Evolutionary conservation across 768 basidiomycete species (phyloP).

Genomic region (Rhizopogon rudus): DNA sequence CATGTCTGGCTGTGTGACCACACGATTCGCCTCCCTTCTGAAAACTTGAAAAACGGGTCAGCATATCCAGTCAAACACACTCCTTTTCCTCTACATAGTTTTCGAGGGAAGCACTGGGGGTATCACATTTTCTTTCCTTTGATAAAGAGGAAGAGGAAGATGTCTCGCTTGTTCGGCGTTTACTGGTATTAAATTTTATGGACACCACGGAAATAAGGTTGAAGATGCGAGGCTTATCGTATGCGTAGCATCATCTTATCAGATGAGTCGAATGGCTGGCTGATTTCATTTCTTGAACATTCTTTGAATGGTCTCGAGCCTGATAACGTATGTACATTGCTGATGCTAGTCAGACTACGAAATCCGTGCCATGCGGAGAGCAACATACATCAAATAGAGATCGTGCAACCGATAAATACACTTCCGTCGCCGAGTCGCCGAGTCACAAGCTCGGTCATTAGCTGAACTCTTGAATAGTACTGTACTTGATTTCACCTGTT

Average conservation of each 20-base stretch:
- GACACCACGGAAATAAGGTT: background rate
- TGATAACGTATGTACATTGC: background rate
- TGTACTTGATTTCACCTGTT: too few species aligned
- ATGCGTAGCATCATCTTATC: too few species aligned
- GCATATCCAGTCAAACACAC: background rate
- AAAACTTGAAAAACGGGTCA: background rate
- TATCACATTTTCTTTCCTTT: too few species aligned
- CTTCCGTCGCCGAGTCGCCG: too few species aligned
- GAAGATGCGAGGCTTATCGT: background rate
- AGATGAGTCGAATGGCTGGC: too few species aligned
- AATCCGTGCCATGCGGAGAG: background rate
- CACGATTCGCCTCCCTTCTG: background rate
- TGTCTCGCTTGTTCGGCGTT: too few species aligned
- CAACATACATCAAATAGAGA: background rate
- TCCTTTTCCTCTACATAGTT: background rate
- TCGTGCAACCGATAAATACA: background rate
- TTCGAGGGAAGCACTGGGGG: too few species aligned
- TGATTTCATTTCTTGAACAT: background rate
- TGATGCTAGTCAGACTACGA: background rate
- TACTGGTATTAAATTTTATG: background rate
- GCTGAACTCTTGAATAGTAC: too few species aligned
- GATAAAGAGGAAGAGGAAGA: too few species aligned
- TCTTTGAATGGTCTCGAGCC: background rate
- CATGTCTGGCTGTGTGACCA: background rate
- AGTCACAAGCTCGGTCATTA: too few species aligned